Evolutionary conservation across 192 early-diverging fungal genomes (phyloP).

Genomic region (Chytriomyces sp.): DNA sequence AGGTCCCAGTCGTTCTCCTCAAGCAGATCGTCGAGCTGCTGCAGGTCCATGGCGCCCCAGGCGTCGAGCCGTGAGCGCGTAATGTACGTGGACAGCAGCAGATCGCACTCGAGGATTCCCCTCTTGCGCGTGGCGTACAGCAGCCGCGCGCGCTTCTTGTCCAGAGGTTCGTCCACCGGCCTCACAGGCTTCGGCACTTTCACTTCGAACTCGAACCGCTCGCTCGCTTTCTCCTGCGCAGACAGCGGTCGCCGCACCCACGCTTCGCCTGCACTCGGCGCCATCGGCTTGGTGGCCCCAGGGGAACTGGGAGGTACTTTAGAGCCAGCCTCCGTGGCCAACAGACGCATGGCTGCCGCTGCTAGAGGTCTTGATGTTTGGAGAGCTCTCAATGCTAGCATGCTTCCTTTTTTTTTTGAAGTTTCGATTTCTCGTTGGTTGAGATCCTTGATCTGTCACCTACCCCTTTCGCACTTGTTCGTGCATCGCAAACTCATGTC

Average conservation of each 20-base stretch:
- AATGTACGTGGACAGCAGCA: conserved; percentile 88
- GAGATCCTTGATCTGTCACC: neutral
- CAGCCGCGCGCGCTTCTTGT: conserved; percentile 78
- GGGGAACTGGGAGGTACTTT: neutral
- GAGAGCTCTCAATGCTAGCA: no score
- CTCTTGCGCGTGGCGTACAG: conserved; percentile 88
- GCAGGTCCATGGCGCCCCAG: conserved; percentile 61
- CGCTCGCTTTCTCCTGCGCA: conserved; percentile 15
- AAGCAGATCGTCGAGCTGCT: conserved; percentile 79
- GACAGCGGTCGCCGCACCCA: conserved; percentile 38
- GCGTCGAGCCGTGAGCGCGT: conserved; percentile 53
- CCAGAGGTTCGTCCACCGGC: conserved; percentile 65
- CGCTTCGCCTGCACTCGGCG: conserved; percentile 25
- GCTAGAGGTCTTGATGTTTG: no score
- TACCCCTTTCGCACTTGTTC: neutral
- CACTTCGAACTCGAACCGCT: conserved; percentile 31
- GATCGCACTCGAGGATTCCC: conserved; percentile 92
- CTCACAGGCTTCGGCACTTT: conserved; percentile 55
- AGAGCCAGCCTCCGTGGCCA: no score
- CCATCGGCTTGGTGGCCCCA: neutral
- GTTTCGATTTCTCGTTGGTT: neutral
- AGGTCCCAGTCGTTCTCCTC: conserved; percentile 96
- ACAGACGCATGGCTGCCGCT: neutral
- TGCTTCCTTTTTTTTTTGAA: neutral
- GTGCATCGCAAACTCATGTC: no score